Evolutionary conservation across 2,329 filamentous ascomycete genomes (phyloP).

Genomic region (Dactylellina haptotyla): DNA sequence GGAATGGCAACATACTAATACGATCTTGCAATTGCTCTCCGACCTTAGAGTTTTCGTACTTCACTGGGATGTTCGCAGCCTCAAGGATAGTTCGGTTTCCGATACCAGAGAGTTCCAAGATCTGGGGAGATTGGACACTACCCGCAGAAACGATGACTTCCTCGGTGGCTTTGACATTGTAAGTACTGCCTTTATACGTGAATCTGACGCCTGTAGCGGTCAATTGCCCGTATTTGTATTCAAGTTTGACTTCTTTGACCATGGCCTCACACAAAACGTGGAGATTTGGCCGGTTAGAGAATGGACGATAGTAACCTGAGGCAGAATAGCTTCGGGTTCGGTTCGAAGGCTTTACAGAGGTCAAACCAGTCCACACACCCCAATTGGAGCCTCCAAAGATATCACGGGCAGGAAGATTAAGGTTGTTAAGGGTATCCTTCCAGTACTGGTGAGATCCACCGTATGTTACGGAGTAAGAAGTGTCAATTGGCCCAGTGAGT

Average conservation of each 20-base stretch:
- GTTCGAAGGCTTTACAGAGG: slow-evolving; percentile 60
- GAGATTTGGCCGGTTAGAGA: slow-evolving; percentile 63
- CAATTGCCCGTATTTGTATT: slow-evolving; percentile 58
- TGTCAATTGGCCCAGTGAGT: slow-evolving; percentile 38
- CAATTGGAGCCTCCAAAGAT: slow-evolving; percentile 62
- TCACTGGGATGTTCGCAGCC: slow-evolving; percentile 62
- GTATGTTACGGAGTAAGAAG: slow-evolving; percentile 59
- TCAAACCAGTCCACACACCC: slow-evolving; percentile 62
- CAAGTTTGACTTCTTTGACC: slow-evolving; percentile 64
- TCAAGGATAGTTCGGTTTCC: slow-evolving; percentile 64
- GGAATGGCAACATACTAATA: slow-evolving; percentile 58
- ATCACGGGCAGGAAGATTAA: slow-evolving; percentile 61
- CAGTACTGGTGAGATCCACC: slow-evolving; percentile 64
- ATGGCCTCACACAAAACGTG: slow-evolving; percentile 64
- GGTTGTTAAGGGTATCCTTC: slow-evolving; percentile 62
- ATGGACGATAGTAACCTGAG: slow-evolving; percentile 62
- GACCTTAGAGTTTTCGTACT: slow-evolving; percentile 63
- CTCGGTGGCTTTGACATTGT: slow-evolving; percentile 57
- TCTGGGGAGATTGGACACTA: slow-evolving; percentile 68
- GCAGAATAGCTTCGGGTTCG: slow-evolving; percentile 63
- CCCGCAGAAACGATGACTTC: slow-evolving; percentile 72
- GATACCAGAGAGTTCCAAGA: slow-evolving; percentile 71
- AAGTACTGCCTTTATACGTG: slow-evolving; percentile 59
- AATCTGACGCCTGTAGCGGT: slow-evolving; percentile 64
- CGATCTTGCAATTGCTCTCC: slow-evolving; percentile 66